phyloP scores from a whole-genome alignment of 2,329 filamentous ascomycete genomes.

The Coniochaeta sp. region DNA sequence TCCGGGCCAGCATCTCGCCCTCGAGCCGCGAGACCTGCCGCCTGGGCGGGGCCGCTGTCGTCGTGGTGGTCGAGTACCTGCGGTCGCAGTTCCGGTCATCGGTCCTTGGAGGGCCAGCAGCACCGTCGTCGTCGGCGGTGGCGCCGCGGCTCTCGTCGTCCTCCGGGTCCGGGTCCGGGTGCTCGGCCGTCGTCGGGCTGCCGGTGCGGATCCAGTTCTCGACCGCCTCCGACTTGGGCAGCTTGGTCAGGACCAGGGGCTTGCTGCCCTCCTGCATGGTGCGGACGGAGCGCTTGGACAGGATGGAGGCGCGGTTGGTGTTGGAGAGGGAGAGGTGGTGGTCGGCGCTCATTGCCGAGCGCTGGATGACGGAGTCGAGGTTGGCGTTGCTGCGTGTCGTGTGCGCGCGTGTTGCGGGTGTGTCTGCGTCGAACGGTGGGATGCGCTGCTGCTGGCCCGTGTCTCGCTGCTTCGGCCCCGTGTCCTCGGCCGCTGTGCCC shows the following conservation, averaged over 20 bases:
- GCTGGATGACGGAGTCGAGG: neutral
- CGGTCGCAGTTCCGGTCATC: neutral
- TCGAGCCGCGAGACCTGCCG: slow-evolving; percentile 33
- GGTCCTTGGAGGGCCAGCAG: no score
- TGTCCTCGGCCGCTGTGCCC: neutral
- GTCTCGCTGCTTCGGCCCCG: neutral
- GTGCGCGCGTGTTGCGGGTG: neutral
- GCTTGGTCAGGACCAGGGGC: neutral
- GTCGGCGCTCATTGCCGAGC: slow-evolving; percentile 6
- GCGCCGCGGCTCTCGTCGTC: slow-evolving; percentile 8
- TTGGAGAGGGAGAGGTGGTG: neutral
- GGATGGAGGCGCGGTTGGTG: neutral
- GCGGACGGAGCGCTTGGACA: neutral
- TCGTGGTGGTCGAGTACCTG: neutral
- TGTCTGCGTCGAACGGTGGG: neutral
- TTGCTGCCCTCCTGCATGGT: slow-evolving; percentile 1
- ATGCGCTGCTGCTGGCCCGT: neutral
- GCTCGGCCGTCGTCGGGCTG: slow-evolving; percentile 24
- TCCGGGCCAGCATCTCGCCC: slow-evolving; percentile 53
- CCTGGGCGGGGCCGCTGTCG: slow-evolving; percentile 9
- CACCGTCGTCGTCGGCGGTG: no score
- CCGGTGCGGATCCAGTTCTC: slow-evolving; percentile 27
- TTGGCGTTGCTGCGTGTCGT: neutral
- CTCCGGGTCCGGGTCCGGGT: no score
- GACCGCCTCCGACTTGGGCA: slow-evolving; percentile 18